These are phyloP conservation scores for Cornus kousa DNA, from an alignment of 148 eudicot species.

Conservation along the genomic window DNA sequence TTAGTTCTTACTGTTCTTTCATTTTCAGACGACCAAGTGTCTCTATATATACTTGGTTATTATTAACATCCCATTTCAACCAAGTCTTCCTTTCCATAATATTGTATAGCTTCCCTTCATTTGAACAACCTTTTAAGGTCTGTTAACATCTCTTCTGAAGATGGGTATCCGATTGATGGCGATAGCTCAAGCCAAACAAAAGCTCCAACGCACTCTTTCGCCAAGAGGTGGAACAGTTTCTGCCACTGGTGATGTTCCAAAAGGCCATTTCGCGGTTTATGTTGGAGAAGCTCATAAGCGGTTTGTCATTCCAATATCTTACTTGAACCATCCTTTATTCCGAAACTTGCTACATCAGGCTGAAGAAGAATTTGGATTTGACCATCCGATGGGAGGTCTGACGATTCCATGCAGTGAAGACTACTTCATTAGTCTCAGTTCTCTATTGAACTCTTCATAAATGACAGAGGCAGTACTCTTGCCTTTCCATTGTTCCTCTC, in stretches of 20 bases:
- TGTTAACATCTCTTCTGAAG: neutral
- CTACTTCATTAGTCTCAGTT: conserved; percentile 20
- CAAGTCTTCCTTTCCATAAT: neutral
- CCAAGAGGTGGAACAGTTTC: neutral
- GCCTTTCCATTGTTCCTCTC: neutral
- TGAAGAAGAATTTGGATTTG: conserved; percentile 17
- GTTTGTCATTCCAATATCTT: conserved; percentile 28
- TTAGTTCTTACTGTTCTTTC: too few relatives aligned
- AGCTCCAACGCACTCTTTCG: conserved; percentile 23
- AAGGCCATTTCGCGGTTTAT: conserved; percentile 32
- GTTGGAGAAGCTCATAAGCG: conserved; percentile 24
- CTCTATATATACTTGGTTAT: neutral
- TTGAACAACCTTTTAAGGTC: neutral
- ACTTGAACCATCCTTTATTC: conserved; percentile 28
- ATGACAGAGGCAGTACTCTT: neutral
- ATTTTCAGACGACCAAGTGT: too few relatives aligned
- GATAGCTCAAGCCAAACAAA: conserved; percentile 30
- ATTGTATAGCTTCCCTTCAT: neutral
- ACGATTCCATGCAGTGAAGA: conserved; percentile 34
- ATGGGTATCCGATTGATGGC: conserved; percentile 14
- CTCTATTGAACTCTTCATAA: neutral
- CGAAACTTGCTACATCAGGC: conserved; percentile 21
- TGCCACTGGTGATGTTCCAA: neutral
- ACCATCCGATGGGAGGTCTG: conserved; percentile 42
- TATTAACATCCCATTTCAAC: neutral